These are phyloP conservation scores for Cladorrhinum sp. DNA, from an alignment of 2,329 filamentous ascomycete genomes.

Conservation along the genomic window DNA sequence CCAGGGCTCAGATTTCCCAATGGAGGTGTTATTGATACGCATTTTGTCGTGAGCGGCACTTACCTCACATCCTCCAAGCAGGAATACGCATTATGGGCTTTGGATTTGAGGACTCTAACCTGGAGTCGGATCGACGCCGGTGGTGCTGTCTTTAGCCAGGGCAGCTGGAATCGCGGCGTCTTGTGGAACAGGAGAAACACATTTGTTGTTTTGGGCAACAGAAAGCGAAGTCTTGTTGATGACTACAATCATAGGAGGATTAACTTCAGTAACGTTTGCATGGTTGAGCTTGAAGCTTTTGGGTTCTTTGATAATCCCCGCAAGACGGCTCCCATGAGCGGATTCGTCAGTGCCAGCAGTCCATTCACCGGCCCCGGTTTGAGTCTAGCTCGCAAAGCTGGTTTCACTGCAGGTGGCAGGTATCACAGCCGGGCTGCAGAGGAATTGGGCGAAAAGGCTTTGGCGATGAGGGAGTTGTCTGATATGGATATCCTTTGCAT, in stretches of 20 bases:
- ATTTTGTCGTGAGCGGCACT: slow-evolving; percentile 96
- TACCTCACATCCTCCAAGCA: slow-evolving; percentile 97
- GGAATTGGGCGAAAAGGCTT: slow-evolving; percentile 77
- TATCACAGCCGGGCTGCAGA: slow-evolving; percentile 74
- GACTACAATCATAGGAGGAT: slow-evolving; percentile 98
- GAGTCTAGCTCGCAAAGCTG: slow-evolving; percentile 57
- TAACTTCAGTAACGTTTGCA: slow-evolving; percentile 94
- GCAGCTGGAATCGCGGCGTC: slow-evolving; percentile 95
- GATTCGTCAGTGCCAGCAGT: slow-evolving; percentile 79
- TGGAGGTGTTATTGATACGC: slow-evolving; percentile 89
- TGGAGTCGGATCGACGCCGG: slow-evolving; percentile 97
- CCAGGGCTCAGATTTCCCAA: slow-evolving; percentile 94
- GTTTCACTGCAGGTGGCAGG: slow-evolving; percentile 70
- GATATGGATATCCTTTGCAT: slow-evolving; percentile 97
- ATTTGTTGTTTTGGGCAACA: slow-evolving; percentile 92
- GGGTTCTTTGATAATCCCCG: slow-evolving; percentile 95
- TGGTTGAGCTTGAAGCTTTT: slow-evolving; percentile 96
- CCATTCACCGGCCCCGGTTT: slow-evolving; percentile 57
- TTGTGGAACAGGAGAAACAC: slow-evolving; percentile 91
- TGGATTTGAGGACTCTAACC: slow-evolving; percentile 81
- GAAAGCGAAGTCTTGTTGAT: slow-evolving; percentile 89
- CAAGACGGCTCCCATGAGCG: slow-evolving; percentile 71
- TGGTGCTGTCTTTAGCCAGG: slow-evolving; percentile 89
- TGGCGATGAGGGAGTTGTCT: slow-evolving; percentile 77
- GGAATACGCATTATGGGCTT: slow-evolving; percentile 94